Evolutionary conservation across 176 grass and related monocot species (phyloP), one percentile per base, ranked within the genome.

Genomic region (Neostapfia colusana): DNA sequence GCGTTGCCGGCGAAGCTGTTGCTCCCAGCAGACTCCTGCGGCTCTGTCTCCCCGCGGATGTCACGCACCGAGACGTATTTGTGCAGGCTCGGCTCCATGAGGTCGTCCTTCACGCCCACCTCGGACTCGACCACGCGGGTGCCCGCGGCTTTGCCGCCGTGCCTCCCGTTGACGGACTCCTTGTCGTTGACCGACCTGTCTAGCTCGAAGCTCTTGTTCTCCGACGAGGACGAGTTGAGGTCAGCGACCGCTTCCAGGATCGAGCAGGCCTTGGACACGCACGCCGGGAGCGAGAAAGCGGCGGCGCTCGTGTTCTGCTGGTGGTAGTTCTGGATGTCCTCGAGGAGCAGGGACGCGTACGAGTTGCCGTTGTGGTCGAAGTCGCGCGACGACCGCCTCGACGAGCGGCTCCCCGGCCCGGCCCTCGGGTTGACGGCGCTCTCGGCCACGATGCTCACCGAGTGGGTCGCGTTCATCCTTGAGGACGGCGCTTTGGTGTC

Each of bases 221-320:
- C 89, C 14, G 95, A 90, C 1, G 90, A 86, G 0, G 87, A 86
- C 0, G 91, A 95, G 79, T 98, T 92, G 80, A 98, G 90, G 41
- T 95, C 89, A 0, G 91, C 95, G 15, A 98, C 95, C 5, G 95
- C 95, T 78, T 98, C 91, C 3, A 98, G 89, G 46, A 98, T 98
- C n/a, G 95, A 98, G 70, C 89, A 94, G 69, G 95, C 91, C 85
- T 98, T 95, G 6, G 95, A 95, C 38, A 98, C 86, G 38, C 95
- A 98, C 34, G 87, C 95, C 3, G 95, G 95, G 73, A 98, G 84
- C 31, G 91, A 88, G 77, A 98, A 92, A 4, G 44, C 31, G 26
- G 37, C 53, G 24, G 60, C 67, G 73, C 54, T 65, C 38, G 83
- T 74, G 68, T 78, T 88, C 72, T 84, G 80, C 65, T 97, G 95